A percentile compares a stretch with the other conserved stretches of the same genome.
These are phyloP conservation scores for Crithidia thermophila DNA, from an alignment of 208 protist genomes.

Conservation along the genomic window DNA sequence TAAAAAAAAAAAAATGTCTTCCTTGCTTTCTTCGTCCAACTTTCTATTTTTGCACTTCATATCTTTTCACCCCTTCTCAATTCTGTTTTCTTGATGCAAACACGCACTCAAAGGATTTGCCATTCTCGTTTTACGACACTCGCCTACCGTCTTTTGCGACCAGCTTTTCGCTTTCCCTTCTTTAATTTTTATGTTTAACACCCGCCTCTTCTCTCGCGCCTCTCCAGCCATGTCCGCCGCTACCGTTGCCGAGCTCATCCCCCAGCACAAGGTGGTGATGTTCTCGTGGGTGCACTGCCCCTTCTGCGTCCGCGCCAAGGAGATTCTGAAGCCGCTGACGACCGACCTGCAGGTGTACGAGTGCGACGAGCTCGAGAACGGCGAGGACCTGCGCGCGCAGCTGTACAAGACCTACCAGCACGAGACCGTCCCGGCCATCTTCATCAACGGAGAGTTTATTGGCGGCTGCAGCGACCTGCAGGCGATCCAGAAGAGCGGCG, in stretches of 20 bases:
- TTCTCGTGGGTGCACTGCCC: conserved; percentile 74
- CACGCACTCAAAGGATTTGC: too few species aligned
- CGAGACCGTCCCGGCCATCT: conserved; percentile 79
- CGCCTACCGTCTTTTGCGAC: neutral
- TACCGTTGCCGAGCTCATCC: conserved; percentile 47
- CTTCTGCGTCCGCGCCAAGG: conserved; percentile 63
- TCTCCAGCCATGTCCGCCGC: conserved; percentile 19
- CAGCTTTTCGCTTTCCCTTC: neutral
- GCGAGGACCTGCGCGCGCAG: conserved; percentile 53
- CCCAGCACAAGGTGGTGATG: conserved; percentile 61
- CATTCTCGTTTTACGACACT: neutral
- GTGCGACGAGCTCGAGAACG: conserved; percentile 53
- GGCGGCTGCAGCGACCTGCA: conserved; percentile 65
- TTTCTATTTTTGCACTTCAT: neutral
- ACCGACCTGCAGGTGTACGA: conserved; percentile 64
- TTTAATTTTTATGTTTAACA: neutral
- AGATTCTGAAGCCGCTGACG: conserved; percentile 46
- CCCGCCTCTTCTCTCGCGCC: neutral
- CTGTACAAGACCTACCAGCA: conserved; percentile 55
- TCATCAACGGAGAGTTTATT: conserved; percentile 80
- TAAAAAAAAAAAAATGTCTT: too few species aligned
- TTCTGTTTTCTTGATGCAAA: neutral
- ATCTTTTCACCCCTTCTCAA: neutral
- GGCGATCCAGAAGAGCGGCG: conserved; percentile 47
- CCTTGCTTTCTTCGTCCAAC: too few species aligned